These are phyloP conservation scores for Secale cereale DNA, from an alignment of 176 grass and related monocot genomes.

Conservation along the genomic window DNA sequence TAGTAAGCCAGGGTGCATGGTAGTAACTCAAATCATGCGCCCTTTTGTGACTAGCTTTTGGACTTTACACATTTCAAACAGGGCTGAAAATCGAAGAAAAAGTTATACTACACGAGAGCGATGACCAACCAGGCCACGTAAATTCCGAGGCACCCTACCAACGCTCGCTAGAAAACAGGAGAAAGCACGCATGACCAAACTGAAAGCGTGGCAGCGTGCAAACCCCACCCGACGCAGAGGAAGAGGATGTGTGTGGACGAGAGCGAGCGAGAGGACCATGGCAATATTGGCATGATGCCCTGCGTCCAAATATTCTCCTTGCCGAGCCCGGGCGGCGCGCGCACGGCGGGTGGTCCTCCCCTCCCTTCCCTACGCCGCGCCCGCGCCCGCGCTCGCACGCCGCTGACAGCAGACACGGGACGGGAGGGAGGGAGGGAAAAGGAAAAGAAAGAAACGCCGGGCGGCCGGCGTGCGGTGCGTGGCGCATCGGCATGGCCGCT, in stretches of 20 bases:
- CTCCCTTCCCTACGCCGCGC: background rate
- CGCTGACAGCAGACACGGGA: background rate
- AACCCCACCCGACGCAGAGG: background rate
- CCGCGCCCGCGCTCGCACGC: background rate
- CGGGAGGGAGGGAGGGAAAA: background rate
- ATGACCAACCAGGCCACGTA: background rate
- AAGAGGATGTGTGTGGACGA: background rate
- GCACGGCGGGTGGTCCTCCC: background rate
- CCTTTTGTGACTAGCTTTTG: too few species aligned
- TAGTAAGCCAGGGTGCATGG: too few species aligned
- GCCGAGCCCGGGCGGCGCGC: constrained; percentile 9
- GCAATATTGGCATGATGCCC: constrained; percentile 16
- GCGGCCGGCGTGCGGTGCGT: constrained; percentile 21
- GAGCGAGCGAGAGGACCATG: background rate
- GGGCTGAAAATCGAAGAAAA: background rate
- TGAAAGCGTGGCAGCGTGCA: background rate
- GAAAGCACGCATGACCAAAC: background rate
- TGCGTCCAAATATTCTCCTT: constrained; percentile 36
- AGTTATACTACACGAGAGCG: background rate
- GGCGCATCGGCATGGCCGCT: constrained; percentile 12
- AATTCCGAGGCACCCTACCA: background rate
- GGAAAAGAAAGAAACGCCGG: background rate
- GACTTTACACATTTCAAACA: background rate
- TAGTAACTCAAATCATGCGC: too few species aligned
- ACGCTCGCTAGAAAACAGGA: background rate